Base-by-base conservation (phyloP, 2,329 filamentous ascomycete genomes). In the Colletotrichum gloeosporioides region DNA sequence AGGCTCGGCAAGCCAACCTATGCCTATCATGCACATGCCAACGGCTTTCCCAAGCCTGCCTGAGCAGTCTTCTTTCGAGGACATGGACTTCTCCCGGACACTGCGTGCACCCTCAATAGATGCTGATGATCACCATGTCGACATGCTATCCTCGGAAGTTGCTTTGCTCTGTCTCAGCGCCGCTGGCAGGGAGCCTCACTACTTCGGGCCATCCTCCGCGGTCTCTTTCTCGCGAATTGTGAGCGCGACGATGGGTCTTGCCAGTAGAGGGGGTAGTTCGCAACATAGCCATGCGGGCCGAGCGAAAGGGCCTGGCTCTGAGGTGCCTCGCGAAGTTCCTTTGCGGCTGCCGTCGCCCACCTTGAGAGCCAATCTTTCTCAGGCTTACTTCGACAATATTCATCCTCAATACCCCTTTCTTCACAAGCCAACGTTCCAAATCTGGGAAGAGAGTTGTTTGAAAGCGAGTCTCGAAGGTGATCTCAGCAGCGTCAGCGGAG, bases 391-490 rank as follows among this genome's bases (percentile, higher is more conserved):
- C 68, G 77, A 82, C 36, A 83, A 84, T 27, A 83, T 86, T 13
- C 84, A 86, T 55, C 78, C 82, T 1, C 84, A 86, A 65, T 86
- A 85, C 63, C 84, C 84, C 0, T 85, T 86, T 66, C 77, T 86
- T 2, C 85, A 86, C 71, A 77, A 80, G 18, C 81, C 80, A 4
- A 86, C 83, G 0, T 84, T 84, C 63, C 69, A 76, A 6, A 13
- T 29, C 2, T 84, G 82, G 83, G 83, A 86, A 62, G 75, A 79
- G 16, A 69, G 78, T 15, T 79, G 82, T 12, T 49, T 80, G 2
- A 71, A 36, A n/a, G 44, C 73, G 4, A 72, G 70, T 22, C 29
- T 63, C 7, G 63, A 55, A 18, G 57, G 57, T 6, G 31, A 76
- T 16, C 6, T 69, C 5, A 64, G 61, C 1, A 34, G 27, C 13